phyloP scores from a whole-genome alignment of 148 eudicot species.

The Vaccinium corymbosum region DNA sequence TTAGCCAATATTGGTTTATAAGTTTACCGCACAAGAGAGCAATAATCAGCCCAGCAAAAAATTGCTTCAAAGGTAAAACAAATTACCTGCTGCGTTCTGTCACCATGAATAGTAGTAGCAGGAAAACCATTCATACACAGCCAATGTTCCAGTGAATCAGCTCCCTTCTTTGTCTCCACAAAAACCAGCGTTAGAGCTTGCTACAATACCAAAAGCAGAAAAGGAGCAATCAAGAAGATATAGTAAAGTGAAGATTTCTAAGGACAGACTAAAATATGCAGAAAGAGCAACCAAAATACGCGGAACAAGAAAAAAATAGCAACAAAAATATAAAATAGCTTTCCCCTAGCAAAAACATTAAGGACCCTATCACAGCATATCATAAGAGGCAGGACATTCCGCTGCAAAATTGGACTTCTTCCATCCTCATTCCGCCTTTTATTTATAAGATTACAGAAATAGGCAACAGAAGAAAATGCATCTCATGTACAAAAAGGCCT shows the following conservation, averaged over 20 bases:
- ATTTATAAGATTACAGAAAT: neutral
- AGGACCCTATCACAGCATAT: neutral
- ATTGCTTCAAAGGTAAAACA: neutral
- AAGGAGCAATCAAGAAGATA: neutral
- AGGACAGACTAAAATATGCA: neutral
- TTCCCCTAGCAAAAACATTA: neutral
- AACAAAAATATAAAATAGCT: neutral
- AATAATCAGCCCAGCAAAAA: neutral
- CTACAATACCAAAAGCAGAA: slow-evolving; percentile 30
- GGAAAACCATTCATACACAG: slow-evolving; percentile 66
- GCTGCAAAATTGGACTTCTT: neutral
- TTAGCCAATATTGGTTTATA: too few species aligned
- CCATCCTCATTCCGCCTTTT: neutral
- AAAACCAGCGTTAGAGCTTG: slow-evolving; percentile 75
- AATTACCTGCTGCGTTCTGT: slow-evolving; percentile 73
- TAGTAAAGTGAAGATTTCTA: neutral
- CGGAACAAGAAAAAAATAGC: neutral
- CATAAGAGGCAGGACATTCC: neutral
- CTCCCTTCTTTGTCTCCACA: slow-evolving; percentile 86
- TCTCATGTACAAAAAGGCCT: neutral
- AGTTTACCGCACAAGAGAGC: too few species aligned
- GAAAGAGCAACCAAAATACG: neutral
- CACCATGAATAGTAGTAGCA: slow-evolving; percentile 87
- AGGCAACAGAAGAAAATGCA: neutral
- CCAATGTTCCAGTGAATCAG: slow-evolving; percentile 74